These are phyloP conservation scores for Phytophthora sp. DNA, from an alignment of 352 stramenopile genomes.

Conservation along the genomic window DNA sequence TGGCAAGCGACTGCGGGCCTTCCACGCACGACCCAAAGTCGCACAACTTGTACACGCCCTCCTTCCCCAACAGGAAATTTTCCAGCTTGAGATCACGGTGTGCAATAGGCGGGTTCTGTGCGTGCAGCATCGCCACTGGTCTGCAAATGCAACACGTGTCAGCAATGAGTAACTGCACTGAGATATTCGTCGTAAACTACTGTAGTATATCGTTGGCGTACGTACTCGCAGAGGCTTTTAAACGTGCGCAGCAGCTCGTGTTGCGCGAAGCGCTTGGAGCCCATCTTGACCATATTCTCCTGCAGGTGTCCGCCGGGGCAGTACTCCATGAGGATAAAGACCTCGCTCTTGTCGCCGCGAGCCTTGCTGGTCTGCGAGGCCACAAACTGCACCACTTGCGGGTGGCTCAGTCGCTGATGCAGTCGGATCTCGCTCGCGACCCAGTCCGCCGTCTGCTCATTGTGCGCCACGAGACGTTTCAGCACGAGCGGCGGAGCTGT, in stretches of 20 bases:
- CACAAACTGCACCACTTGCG: conserved; percentile 75
- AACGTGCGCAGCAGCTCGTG: conserved; percentile 75
- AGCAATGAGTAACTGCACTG: background rate
- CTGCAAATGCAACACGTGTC: conserved; percentile 36
- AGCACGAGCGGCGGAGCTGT: conserved; percentile 57
- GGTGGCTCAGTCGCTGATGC: conserved; percentile 72
- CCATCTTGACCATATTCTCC: conserved; percentile 93
- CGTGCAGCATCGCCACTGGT: conserved; percentile 66
- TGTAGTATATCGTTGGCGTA: conserved; percentile 18
- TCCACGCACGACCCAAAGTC: conserved; percentile 95
- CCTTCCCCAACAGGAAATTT: conserved; percentile 94
- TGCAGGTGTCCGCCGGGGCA: conserved; percentile 94
- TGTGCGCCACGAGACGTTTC: conserved; percentile 78
- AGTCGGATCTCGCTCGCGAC: conserved; percentile 77
- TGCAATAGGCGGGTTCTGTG: conserved; percentile 90
- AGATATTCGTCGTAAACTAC: conserved; percentile 4
- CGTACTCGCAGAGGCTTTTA: conserved; percentile 74
- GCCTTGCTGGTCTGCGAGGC: conserved; percentile 55
- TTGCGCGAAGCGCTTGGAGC: conserved; percentile 66
- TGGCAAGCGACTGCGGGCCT: conserved; percentile 74
- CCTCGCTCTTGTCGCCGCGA: conserved; percentile 69
- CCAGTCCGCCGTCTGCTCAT: conserved; percentile 62
- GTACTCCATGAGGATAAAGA: conserved; percentile 97
- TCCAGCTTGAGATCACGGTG: conserved; percentile 98
- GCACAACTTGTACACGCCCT: conserved; percentile 94